Evolutionary conservation across 2,329 filamentous ascomycete species (phyloP).

Genomic region (Drechslerella coelobrocha): DNA sequence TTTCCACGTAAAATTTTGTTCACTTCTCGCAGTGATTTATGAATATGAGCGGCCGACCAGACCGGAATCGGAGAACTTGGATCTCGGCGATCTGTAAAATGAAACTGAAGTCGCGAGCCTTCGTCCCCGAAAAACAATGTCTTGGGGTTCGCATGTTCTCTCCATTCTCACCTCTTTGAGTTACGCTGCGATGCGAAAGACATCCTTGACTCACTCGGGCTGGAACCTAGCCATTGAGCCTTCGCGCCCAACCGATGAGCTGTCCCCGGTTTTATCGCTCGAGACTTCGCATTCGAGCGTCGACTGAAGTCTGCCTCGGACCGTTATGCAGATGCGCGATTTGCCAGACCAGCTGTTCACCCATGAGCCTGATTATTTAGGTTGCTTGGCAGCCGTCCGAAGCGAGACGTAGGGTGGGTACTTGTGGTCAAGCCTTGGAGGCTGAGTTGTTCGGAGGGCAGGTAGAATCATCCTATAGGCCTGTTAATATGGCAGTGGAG

Average conservation of each 20-base stretch:
- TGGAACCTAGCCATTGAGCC: too few relatives aligned
- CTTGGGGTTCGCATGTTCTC: too few relatives aligned
- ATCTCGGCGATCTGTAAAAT: too few relatives aligned
- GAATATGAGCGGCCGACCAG: too few relatives aligned
- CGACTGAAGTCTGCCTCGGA: not conserved
- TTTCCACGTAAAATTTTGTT: too few relatives aligned
- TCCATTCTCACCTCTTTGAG: too few relatives aligned
- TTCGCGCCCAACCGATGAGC: not conserved
- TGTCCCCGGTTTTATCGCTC: not conserved
- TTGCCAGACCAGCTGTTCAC: not conserved
- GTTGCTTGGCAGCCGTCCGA: slow-evolving; percentile 44
- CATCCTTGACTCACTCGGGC: too few relatives aligned
- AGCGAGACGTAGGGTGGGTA: slow-evolving; percentile 49
- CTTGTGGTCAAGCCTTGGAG: slow-evolving; percentile 41
- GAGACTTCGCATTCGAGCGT: not conserved
- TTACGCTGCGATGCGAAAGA: too few relatives aligned
- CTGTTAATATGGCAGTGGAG: slow-evolving; percentile 27
- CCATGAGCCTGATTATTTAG: not conserved
- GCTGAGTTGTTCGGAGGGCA: slow-evolving; percentile 48
- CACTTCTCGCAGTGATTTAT: too few relatives aligned
- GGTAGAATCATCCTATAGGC: slow-evolving; percentile 42
- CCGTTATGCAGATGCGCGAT: not conserved
- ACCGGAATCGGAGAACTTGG: too few relatives aligned
- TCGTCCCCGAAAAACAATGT: too few relatives aligned
- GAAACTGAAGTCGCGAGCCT: too few relatives aligned